phyloP scores from a whole-genome alignment of 208 protist genomes.

The Endotrypanum monterogeii region DNA sequence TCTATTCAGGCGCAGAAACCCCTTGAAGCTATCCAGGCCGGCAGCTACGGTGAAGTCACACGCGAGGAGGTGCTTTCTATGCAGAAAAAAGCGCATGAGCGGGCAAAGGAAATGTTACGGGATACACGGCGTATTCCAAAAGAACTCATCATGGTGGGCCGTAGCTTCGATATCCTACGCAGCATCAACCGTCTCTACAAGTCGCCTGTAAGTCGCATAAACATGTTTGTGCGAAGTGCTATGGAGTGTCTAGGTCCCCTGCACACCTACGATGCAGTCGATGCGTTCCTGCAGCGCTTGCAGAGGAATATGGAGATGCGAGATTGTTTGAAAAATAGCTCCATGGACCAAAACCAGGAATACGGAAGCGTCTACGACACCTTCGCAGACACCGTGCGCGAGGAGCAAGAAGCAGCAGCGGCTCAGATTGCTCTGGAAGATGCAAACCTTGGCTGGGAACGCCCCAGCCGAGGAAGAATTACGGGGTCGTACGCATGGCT shows the following conservation, averaged over 20 bases:
- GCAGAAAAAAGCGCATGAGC: conserved; percentile 45
- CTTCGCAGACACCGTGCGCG: conserved; percentile 26
- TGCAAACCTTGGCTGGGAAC: neutral
- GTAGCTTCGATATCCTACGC: conserved; percentile 82
- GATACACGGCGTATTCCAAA: conserved; percentile 64
- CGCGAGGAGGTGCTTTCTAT: conserved; percentile 62
- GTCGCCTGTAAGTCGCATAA: conserved; percentile 76
- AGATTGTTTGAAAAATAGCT: neutral
- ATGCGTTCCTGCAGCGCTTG: conserved; percentile 51
- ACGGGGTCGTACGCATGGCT: conserved; percentile 1
- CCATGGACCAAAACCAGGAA: conserved; percentile 19
- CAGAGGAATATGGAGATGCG: conserved; percentile 19
- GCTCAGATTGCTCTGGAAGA: conserved; percentile 34
- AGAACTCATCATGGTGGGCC: conserved; percentile 73
- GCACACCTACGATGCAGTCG: conserved; percentile 52
- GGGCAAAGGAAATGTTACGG: conserved; percentile 46
- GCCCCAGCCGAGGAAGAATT: neutral
- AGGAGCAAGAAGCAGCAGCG: conserved; percentile 42
- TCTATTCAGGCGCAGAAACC: conserved; percentile 83
- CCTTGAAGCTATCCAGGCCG: conserved; percentile 45
- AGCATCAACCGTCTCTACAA: conserved; percentile 81
- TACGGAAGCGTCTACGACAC: conserved; percentile 60
- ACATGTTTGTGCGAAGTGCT: conserved; percentile 73
- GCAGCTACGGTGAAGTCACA: conserved; percentile 69
- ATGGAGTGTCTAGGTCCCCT: conserved; percentile 61